Percentiles rank a stretch among this genome's conserved stretches.
Conservation (phyloP, 2,329 filamentous ascomycete genomes). For the Fusarium nodosum region DNA sequence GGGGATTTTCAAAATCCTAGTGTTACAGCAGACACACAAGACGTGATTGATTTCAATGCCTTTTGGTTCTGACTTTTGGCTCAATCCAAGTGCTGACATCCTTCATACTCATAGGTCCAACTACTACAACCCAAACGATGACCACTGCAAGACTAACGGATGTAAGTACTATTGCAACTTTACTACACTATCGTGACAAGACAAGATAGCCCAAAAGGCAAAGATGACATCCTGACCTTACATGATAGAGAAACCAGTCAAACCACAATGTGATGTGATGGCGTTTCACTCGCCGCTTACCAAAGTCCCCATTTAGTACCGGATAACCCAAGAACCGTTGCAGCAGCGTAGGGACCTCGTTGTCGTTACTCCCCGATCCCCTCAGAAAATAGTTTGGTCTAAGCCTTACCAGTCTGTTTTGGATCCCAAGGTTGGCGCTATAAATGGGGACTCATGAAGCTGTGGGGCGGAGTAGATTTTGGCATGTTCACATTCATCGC, state of each 20-base stretch:
- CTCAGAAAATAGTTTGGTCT: constrained; percentile 4
- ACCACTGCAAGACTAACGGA: not conserved
- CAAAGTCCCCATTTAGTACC: constrained; percentile 20
- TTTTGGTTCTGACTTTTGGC: not conserved
- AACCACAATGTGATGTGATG: not conserved
- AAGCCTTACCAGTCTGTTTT: constrained; percentile 26
- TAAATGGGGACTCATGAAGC: constrained; percentile 3
- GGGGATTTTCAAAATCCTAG: not conserved
- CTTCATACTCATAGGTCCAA: not conserved
- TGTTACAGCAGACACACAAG: not conserved
- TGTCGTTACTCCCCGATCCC: not conserved
- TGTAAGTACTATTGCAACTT: not conserved
- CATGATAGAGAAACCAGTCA: not conserved
- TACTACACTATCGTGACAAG: not conserved
- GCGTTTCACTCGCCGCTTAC: not conserved
- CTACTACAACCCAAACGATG: not conserved
- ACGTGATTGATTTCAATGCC: not conserved
- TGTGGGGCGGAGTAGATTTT: constrained; percentile 16
- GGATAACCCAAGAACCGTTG: constrained; percentile 10
- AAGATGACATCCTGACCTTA: not conserved
- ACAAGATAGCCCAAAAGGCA: not conserved
- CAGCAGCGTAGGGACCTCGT: not conserved
- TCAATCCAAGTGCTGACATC: not conserved
- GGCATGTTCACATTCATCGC: not conserved
- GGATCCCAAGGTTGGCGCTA: not conserved